Base-by-base conservation (phyloP, 345 rosid genomes). In the Salix dunnii region DNA sequence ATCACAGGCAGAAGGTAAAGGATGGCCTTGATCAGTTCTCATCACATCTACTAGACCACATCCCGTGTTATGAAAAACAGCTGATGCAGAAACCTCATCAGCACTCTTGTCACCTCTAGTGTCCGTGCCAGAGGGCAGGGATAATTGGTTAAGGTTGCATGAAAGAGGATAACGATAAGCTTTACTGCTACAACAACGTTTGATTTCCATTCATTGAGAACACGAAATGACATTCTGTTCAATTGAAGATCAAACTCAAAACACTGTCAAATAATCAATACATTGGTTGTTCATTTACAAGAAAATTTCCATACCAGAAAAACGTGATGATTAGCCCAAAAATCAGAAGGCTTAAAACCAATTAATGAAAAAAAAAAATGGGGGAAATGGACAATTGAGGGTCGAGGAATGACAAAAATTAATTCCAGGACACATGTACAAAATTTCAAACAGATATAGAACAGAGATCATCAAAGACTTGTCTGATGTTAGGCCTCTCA, bases 401-500 rank as follows among this genome's bases (percentile, higher is more conserved):
- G 87, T 68, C 86, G 60, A 87, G 85, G 83, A 88, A 78, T 74
- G 77, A 76, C 43, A 79, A 82, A 79, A 79, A 79, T 68, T 67
- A 87, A 82, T 85, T 82, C 93, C 90, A 81, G 81, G 90, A 89
- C 86, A 31, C 88, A 87, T 88, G 71, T 86, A 90, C 91, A 90
- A 85, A 85, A 74, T 74, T 84, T 86, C 92, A 94, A 80, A 78
- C 81, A 74, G 98, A 87, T 78, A 94, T 85, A 68, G 97, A 87
- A 80, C 74, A 75, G 20, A 93, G 87, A 81, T 87, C 90, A 30
- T 90, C 97, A 66, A 81, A 84, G 62, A 95, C 91, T 85, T 88
- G 96, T 90, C 94, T 90, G 85, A 93, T 89, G 91, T 88, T 90
- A 87, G 99, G 99, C 86, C 98, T 87, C 85, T 95, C 94, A 81